Percentiles rank a stretch among this genome's conserved stretches.
These are phyloP conservation scores for Avena insularis DNA, from an alignment of 176 grass and related monocot species.

Conservation along the genomic window DNA sequence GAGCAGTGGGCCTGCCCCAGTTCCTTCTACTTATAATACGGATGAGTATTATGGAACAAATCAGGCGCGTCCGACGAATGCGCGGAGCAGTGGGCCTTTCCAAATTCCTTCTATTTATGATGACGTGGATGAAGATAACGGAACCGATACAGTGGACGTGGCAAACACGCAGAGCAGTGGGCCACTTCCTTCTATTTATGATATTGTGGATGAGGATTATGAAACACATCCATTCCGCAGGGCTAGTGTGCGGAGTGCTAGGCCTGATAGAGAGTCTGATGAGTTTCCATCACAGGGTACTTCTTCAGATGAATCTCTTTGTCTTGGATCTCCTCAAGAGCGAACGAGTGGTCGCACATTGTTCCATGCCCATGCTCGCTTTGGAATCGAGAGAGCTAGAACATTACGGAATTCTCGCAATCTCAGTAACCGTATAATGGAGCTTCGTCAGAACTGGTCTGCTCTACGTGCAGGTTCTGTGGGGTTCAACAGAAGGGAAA, in stretches of 20 bases:
- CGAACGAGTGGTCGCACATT: background rate
- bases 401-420: constrained; percentile 56
- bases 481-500: constrained; percentile 49
- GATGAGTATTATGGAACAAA: constrained; percentile 32
- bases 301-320: constrained; percentile 18
- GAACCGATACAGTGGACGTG: background rate
- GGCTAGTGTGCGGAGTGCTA: background rate
- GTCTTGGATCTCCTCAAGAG: constrained; percentile 17
- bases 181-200: constrained; percentile 65
- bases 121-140: constrained; percentile 51
- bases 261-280: constrained; percentile 3
- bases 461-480: constrained; percentile 60
- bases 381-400: constrained; percentile 49
- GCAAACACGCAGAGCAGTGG: background rate
- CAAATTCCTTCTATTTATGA: constrained; percentile 65
- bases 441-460: constrained; percentile 65
- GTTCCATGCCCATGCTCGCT: background rate
- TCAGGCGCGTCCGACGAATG: background rate
- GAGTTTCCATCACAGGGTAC: constrained; percentile 11
- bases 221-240: constrained; percentile 3
- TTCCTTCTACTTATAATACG: constrained; percentile 59
- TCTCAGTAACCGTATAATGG: constrained; percentile 52
- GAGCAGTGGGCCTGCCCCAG: background rate
- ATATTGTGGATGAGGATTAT: constrained; percentile 61
- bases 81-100: background rate